Conservation (phyloP, 106 monocot species). For the Narthecium ossifragum region DNA sequence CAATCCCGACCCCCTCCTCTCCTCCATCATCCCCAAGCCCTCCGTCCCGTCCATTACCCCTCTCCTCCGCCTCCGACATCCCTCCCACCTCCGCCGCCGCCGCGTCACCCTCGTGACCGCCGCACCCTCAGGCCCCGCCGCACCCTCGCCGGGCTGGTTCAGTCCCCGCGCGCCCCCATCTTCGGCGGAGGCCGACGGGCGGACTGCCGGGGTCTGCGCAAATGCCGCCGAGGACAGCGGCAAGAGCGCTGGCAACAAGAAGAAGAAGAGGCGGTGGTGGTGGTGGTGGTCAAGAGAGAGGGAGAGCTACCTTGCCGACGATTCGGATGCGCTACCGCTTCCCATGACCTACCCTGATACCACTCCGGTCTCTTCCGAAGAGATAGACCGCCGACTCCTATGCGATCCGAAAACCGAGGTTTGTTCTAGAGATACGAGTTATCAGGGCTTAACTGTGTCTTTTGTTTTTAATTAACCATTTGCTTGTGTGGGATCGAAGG, state of each 20-base stretch:
- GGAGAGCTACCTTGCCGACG: slow-evolving; percentile 69
- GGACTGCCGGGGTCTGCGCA: not conserved
- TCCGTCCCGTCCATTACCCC: not conserved
- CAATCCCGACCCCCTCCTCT: slow-evolving; percentile 12
- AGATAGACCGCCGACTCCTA: slow-evolving; percentile 55
- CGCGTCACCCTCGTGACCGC: slow-evolving; percentile 20
- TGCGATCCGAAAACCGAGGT: slow-evolving; percentile 73
- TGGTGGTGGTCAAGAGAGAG: slow-evolving; percentile 78
- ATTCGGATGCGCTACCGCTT: slow-evolving; percentile 57
- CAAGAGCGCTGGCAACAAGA: slow-evolving; percentile 14
- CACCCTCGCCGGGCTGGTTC: slow-evolving; percentile 59
- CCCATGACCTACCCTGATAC: slow-evolving; percentile 67
- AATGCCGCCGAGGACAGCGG: slow-evolving; percentile 37
- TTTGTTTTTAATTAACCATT: slow-evolving; percentile 1
- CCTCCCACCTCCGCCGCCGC: slow-evolving; percentile 10
- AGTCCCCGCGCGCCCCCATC: slow-evolving; percentile 20
- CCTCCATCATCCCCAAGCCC: slow-evolving; percentile 11
- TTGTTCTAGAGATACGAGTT: not conserved
- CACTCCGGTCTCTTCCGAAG: slow-evolving; percentile 39
- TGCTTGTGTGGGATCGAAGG: slow-evolving; percentile 20
- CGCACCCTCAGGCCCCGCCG: slow-evolving; percentile 19
- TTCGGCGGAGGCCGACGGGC: not conserved
- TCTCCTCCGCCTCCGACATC: not conserved
- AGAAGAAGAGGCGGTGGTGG: slow-evolving; percentile 55
- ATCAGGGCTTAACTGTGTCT: not conserved